phyloP scores from a whole-genome alignment of 257 asterid species.

The Nicotiana noctiflora region DNA sequence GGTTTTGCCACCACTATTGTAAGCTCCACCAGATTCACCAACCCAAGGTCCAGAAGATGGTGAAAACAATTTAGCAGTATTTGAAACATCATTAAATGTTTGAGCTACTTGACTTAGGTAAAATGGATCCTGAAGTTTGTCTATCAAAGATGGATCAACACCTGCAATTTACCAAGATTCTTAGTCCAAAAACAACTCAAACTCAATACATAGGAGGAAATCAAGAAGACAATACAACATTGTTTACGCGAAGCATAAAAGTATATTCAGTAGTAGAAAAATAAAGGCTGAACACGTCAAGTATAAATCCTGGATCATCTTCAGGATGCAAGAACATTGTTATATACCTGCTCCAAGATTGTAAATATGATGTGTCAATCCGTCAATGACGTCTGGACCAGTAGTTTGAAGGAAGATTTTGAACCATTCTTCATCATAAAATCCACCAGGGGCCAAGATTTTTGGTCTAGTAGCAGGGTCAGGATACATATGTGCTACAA shows the following conservation, averaged over 20 bases:
- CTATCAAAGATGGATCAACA: slow-evolving; percentile 40
- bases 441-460: slow-evolving; percentile 75
- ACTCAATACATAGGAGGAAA: no score
- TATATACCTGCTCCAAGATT: slow-evolving; percentile 69
- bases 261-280: no score
- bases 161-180: slow-evolving; percentile 27
- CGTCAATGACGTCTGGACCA: slow-evolving; percentile 58
- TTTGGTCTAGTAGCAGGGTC: slow-evolving; percentile 36
- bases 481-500: slow-evolving; percentile 42
- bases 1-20: slow-evolving; percentile 72
- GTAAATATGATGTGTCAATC: slow-evolving; percentile 77
- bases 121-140: slow-evolving; percentile 60
- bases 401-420: slow-evolving; percentile 35
- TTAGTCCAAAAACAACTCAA: background rate
- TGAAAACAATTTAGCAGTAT: slow-evolving; percentile 28
- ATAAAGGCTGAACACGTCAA: no score
- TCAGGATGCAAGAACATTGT: background rate
- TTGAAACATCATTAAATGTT: slow-evolving; percentile 36
- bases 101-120: slow-evolving; percentile 42
- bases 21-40: slow-evolving; percentile 92
- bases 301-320: background rate
- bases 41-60: slow-evolving; percentile 80
- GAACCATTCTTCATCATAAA: slow-evolving; percentile 63
- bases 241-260: background rate
- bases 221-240: no score